Evolutionary conservation across 352 stramenopile genomes (phyloP).

Genomic region (Globisporangium orthogonon): DNA sequence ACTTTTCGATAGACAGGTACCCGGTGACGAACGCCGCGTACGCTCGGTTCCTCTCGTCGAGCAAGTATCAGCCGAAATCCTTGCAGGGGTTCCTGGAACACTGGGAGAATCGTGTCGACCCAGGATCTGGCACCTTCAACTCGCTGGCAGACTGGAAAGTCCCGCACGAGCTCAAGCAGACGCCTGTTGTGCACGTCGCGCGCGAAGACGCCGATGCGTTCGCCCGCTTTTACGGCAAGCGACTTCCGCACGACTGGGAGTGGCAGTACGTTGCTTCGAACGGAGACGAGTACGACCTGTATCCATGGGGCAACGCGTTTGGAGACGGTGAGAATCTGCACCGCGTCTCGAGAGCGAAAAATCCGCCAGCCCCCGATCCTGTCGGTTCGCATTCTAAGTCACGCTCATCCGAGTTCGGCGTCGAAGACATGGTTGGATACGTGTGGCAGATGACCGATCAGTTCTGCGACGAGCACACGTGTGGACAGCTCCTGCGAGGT

Average conservation of each 20-base stretch:
- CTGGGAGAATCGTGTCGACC: slow-evolving; percentile 43
- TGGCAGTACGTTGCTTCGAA: slow-evolving; percentile 86
- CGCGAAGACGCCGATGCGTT: slow-evolving; percentile 69
- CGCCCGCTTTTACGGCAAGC: slow-evolving; percentile 61
- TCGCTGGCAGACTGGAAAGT: slow-evolving; percentile 37
- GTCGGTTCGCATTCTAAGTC: slow-evolving; percentile 49
- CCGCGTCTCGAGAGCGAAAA: slow-evolving; percentile 30
- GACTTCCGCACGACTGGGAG: slow-evolving; percentile 79
- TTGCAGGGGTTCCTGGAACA: slow-evolving; percentile 68
- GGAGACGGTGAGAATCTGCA: slow-evolving; percentile 16
- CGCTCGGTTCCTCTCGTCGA: slow-evolving; percentile 39
- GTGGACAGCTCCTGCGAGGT: slow-evolving; percentile 66
- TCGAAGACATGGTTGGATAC: slow-evolving; percentile 76
- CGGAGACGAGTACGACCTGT: slow-evolving; percentile 42
- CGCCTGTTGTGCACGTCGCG: slow-evolving; percentile 69
- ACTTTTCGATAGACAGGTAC: slow-evolving; percentile 69
- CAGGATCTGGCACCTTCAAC: slow-evolving; percentile 5
- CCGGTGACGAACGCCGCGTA: slow-evolving; percentile 79
- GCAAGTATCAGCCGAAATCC: slow-evolving; percentile 45
- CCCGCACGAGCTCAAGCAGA: slow-evolving; percentile 35
- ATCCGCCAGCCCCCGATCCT: slow-evolving; percentile 23
- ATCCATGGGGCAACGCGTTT: slow-evolving; percentile 50
- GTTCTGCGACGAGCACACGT: slow-evolving; percentile 80
- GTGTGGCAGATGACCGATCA: slow-evolving; percentile 86
- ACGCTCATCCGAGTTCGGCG: slow-evolving; percentile 33